Percentiles rank a stretch among this genome's conserved stretches.
Conservation (phyloP, 2,329 filamentous ascomycete species). For the Cercospora canescens region DNA sequence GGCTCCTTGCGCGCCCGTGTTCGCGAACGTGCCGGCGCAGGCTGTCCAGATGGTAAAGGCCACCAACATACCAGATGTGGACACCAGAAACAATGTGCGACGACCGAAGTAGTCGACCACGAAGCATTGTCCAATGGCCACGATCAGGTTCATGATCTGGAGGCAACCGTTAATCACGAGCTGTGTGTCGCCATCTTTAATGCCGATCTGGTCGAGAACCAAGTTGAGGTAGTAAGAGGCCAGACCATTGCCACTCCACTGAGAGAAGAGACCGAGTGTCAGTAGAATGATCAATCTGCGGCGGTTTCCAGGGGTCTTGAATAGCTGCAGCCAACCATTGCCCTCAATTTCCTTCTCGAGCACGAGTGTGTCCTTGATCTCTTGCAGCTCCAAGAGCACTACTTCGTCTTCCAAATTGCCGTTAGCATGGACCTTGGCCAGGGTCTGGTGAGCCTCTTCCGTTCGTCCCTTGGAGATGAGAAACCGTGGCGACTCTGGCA, state of each 20-base stretch:
- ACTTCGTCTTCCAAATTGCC: slow-evolving; percentile 46
- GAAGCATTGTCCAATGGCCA: slow-evolving; percentile 49
- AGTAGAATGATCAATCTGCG: slow-evolving; percentile 57
- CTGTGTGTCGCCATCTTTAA: slow-evolving; percentile 39
- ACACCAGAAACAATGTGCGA: slow-evolving; percentile 38
- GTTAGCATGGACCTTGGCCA: slow-evolving; percentile 56
- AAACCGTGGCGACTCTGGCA: slow-evolving; percentile 63
- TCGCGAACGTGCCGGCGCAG: slow-evolving; percentile 29
- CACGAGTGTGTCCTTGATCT: slow-evolving; percentile 52
- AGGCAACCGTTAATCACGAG: slow-evolving; percentile 49
- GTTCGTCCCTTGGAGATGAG: slow-evolving; percentile 53
- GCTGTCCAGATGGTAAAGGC: slow-evolving; percentile 45
- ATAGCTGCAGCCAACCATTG: slow-evolving; percentile 48
- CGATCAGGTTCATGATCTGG: slow-evolving; percentile 62
- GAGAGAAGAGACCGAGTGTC: slow-evolving; percentile 56
- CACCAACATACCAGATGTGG: slow-evolving; percentile 42
- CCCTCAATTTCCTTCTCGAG: slow-evolving; percentile 51
- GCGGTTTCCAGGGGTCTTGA: slow-evolving; percentile 55
- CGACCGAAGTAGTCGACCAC: slow-evolving; percentile 39
- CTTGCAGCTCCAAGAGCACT: slow-evolving; percentile 50
- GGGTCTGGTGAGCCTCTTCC: slow-evolving; percentile 52
- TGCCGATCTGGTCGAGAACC: slow-evolving; percentile 38
- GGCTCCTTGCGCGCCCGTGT: too few species aligned
- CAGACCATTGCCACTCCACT: slow-evolving; percentile 58
- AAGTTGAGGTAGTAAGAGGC: slow-evolving; percentile 45